These are phyloP conservation scores for Nemania bipapillata DNA, from an alignment of 2,329 filamentous ascomycete genomes.

Conservation along the genomic window DNA sequence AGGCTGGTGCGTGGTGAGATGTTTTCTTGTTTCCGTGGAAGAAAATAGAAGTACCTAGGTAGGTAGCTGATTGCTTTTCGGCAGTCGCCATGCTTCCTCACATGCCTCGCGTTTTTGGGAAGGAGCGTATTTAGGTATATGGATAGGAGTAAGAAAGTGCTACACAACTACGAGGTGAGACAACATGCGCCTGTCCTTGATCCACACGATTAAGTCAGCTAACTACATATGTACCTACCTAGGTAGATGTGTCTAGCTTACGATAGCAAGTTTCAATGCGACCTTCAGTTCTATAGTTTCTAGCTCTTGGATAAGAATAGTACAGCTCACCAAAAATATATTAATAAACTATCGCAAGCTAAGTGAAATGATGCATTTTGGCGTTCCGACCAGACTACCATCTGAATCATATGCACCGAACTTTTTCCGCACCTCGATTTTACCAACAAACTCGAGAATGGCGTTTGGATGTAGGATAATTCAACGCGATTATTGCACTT, in stretches of 20 bases:
- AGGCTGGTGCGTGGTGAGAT: background rate
- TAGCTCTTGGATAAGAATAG: background rate
- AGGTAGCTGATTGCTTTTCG: background rate
- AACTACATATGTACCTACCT: too few relatives aligned
- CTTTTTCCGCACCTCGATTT: background rate
- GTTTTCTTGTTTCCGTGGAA: background rate
- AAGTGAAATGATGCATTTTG: background rate
- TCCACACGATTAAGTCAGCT: too few relatives aligned
- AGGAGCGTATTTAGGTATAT: too few relatives aligned
- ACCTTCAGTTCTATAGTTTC: too few relatives aligned
- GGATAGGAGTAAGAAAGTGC: background rate
- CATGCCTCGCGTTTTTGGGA: background rate
- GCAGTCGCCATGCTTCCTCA: background rate
- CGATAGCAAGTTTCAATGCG: too few relatives aligned
- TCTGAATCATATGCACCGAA: background rate
- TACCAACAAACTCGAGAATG: background rate
- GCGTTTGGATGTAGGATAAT: background rate
- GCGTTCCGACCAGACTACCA: background rate
- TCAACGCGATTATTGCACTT: background rate
- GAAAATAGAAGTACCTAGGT: background rate
- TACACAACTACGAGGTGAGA: too few relatives aligned
- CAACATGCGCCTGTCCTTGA: too few relatives aligned
- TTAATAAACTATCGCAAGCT: background rate
- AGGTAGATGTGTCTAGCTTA: too few relatives aligned
- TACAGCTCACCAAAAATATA: background rate